A percentile compares a stretch with the other conserved stretches of the same genome.
phyloP scores from a whole-genome alignment of 495 filamentous ascomycete species.

The Chaetomium fimeti region DNA sequence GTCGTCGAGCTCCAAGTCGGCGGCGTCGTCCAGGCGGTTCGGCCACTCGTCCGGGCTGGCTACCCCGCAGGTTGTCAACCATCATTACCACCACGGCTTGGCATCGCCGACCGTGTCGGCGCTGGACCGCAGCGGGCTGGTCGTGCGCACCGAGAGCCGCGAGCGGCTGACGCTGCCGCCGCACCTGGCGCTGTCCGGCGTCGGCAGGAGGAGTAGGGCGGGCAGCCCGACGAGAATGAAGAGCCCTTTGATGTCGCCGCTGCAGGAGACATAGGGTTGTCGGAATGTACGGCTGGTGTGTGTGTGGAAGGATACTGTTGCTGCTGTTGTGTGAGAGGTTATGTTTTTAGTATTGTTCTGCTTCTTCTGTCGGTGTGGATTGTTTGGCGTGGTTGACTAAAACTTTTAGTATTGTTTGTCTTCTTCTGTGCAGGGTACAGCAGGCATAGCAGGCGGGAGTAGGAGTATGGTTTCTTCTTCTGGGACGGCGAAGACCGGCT shows the following conservation, averaged over 20 bases:
- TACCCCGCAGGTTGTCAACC: constrained; percentile 53
- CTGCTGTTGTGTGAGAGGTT: neutral
- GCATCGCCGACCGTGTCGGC: constrained; percentile 49
- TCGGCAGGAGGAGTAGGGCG: constrained; percentile 58
- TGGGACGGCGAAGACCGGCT: neutral
- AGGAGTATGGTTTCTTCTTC: constrained; percentile 6
- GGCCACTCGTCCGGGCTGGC: constrained; percentile 61
- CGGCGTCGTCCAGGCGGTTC: constrained; percentile 32
- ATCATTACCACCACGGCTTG: constrained; percentile 16
- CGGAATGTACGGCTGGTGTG: neutral
- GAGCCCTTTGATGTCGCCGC: constrained; percentile 58
- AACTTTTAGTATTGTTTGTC: constrained; percentile 9
- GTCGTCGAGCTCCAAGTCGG: constrained; percentile 3
- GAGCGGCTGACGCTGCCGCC: constrained; percentile 60
- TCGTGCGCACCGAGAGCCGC: constrained; percentile 75
- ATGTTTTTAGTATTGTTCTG: constrained; percentile 10
- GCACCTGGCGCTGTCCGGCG: constrained; percentile 45
- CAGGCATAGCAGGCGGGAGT: constrained; percentile 5
- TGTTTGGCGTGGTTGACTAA: neutral
- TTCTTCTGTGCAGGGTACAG: constrained; percentile 11
- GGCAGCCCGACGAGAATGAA: constrained; percentile 64
- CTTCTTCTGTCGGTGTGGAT: constrained; percentile 15
- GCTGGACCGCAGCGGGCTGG: constrained; percentile 71
- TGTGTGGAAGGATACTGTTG: neutral
- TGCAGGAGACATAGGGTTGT: constrained; percentile 39